These are phyloP conservation scores for Phytophthora rubi DNA, from an alignment of 352 stramenopile species.

Conservation along the genomic window DNA sequence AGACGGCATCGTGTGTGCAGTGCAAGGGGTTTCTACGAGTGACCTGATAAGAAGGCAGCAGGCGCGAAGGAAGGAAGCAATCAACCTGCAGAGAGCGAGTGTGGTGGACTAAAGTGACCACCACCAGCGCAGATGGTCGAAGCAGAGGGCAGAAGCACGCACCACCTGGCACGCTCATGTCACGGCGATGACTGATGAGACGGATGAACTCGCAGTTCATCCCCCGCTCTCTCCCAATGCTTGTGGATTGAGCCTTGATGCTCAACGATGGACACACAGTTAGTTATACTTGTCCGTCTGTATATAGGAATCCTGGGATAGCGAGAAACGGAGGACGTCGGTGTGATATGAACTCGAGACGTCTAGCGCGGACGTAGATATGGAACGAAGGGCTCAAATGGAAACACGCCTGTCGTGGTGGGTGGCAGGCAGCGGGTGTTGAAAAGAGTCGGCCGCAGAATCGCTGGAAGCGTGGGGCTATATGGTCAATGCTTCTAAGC, in stretches of 20 bases:
- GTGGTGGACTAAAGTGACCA: slow-evolving; percentile 29
- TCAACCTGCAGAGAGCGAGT: slow-evolving; percentile 15
- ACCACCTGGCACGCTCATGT: neutral
- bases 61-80: neutral
- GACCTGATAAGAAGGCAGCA: neutral
- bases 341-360: neutral
- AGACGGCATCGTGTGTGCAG: slow-evolving; percentile 27
- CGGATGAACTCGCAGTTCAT: neutral
- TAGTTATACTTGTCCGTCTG: too few relatives aligned
- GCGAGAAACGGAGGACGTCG: too few relatives aligned
- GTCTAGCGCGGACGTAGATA: neutral
- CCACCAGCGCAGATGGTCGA: slow-evolving; percentile 20
- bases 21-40: slow-evolving; percentile 22
- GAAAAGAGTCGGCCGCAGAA: too few relatives aligned
- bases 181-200: neutral
- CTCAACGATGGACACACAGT: too few relatives aligned
- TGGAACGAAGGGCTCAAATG: neutral
- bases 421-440: neutral
- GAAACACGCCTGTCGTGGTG: neutral
- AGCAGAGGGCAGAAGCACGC: slow-evolving; percentile 33
- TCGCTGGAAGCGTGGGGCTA: neutral
- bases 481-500: neutral
- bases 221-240: slow-evolving; percentile 21
- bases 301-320: too few relatives aligned
- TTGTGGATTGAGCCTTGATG: neutral